Conservation (phyloP, 352 stramenopile species). For the Globisporangium cederbergense region DNA sequence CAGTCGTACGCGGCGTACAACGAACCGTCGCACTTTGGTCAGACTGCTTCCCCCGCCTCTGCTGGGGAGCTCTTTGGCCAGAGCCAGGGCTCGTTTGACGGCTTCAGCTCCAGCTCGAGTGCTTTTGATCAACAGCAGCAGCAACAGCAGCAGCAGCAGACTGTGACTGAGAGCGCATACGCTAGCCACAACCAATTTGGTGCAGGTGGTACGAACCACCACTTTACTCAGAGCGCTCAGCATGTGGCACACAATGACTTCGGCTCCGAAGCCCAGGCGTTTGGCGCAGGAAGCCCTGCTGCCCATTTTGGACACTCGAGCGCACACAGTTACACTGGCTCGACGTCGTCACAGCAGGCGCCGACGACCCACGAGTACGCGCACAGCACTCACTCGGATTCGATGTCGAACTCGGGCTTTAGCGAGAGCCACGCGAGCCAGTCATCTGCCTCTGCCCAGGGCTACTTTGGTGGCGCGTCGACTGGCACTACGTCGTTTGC, state of each 20-base stretch:
- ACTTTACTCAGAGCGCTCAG: conserved; percentile 6
- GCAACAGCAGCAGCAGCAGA: conserved; percentile 1
- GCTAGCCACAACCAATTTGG: conserved; percentile 4
- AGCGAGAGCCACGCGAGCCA: conserved; percentile 11
- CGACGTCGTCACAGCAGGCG: conserved; percentile 6
- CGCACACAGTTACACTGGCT: conserved; percentile 7
- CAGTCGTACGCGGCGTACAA: conserved; percentile 14
- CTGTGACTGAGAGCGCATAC: neutral
- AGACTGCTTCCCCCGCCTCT: conserved; percentile 16
- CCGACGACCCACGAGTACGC: neutral
- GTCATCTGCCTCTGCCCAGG: conserved; percentile 9
- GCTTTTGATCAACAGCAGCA: conserved; percentile 11
- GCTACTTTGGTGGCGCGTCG: conserved; percentile 11
- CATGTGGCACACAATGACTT: neutral
- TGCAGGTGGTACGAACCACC: neutral
- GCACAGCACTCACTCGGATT: conserved; percentile 5
- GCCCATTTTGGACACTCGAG: conserved; percentile 6
- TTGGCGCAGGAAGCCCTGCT: neutral
- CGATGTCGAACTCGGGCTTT: conserved; percentile 13
- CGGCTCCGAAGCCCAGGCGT: neutral
- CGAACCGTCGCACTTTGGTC: conserved; percentile 22
- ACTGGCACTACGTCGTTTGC: conserved; percentile 9
- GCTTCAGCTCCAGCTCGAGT: conserved; percentile 12
- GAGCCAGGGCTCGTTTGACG: conserved; percentile 13
- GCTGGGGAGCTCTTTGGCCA: conserved; percentile 27